phyloP scores from a whole-genome alignment of 177 flowering plant species.

The Vitis hybrid region DNA sequence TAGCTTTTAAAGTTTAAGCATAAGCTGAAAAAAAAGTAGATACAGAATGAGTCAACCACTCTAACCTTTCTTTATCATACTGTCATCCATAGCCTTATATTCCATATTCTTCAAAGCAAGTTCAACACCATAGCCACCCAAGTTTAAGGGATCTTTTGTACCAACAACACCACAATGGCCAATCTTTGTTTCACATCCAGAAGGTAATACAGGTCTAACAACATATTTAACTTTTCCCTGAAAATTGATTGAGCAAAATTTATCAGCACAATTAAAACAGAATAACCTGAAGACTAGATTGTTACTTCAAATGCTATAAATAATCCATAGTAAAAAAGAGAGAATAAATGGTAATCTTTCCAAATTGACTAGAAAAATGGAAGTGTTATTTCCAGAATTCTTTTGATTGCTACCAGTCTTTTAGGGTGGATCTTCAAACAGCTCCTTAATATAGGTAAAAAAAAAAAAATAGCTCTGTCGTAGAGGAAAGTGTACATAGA shows the following conservation, averaged over 20 bases:
- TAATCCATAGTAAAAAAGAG: no score
- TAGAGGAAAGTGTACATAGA: no score
- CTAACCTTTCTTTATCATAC: constrained; percentile 75
- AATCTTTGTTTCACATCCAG: constrained; percentile 67
- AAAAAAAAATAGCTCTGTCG: no score
- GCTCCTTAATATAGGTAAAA: no score
- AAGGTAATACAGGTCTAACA: constrained; percentile 81
- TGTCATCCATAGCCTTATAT: constrained; percentile 99
- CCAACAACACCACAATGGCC: constrained; percentile 80
- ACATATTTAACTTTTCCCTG: constrained; percentile 88
- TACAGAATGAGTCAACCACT: not conserved
- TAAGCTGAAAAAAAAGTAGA: not conserved
- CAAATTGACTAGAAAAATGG: no score
- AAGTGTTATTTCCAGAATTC: no score
- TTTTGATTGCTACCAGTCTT: no score
- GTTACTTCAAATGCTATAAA: no score
- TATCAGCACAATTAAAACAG: constrained; percentile 6
- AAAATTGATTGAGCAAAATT: constrained; percentile 10
- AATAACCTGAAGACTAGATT: not conserved
- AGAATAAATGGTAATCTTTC: no score
- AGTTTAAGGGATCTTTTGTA: constrained; percentile 54
- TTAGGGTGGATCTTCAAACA: no score
- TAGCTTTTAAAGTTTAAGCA: not conserved
- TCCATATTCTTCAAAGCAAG: constrained; percentile 99
- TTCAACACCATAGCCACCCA: constrained; percentile 99